These are phyloP conservation scores for Annona cherimola DNA, from an alignment of 164 flowering plant genomes.

Conservation along the genomic window DNA sequence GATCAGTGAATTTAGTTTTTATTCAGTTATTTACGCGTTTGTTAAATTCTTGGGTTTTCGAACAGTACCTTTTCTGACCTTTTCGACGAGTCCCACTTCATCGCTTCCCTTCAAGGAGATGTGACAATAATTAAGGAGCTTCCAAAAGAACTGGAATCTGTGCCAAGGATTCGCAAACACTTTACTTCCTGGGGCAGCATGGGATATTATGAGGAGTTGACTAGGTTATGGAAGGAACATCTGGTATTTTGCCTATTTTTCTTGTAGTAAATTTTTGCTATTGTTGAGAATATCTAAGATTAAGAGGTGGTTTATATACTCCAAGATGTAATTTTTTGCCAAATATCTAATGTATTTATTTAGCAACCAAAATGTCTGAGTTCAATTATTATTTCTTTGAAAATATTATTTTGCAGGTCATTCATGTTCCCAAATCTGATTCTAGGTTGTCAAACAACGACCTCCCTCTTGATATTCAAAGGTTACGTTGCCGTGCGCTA, in stretches of 20 bases:
- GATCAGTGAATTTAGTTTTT: neutral
- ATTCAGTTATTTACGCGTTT: neutral
- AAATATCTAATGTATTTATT: neutral
- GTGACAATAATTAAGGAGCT: conserved; percentile 73
- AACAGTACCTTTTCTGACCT: conserved; percentile 79
- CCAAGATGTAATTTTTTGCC: too few species aligned
- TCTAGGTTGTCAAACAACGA: conserved; percentile 91
- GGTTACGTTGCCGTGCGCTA: conserved; percentile 86
- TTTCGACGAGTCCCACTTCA: conserved; percentile 85
- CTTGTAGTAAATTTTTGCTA: neutral
- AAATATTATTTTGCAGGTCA: conserved; percentile 42
- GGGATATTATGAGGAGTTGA: conserved; percentile 80
- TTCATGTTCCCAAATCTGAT: conserved; percentile 94
- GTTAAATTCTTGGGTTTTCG: neutral
- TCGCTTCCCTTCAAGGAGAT: conserved; percentile 56
- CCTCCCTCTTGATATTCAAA: conserved; percentile 88
- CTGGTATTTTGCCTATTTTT: conserved; percentile 33
- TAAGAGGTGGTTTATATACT: too few species aligned
- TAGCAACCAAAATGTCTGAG: neutral
- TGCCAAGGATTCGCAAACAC: conserved; percentile 83
- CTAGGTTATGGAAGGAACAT: conserved; percentile 62
- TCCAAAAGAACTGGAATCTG: conserved; percentile 67
- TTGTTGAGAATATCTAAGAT: neutral
- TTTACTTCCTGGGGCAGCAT: conserved; percentile 78
- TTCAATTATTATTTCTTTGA: neutral